These are phyloP conservation scores for Hura crepitans DNA, from an alignment of 441 rosid species.

Conservation along the genomic window DNA sequence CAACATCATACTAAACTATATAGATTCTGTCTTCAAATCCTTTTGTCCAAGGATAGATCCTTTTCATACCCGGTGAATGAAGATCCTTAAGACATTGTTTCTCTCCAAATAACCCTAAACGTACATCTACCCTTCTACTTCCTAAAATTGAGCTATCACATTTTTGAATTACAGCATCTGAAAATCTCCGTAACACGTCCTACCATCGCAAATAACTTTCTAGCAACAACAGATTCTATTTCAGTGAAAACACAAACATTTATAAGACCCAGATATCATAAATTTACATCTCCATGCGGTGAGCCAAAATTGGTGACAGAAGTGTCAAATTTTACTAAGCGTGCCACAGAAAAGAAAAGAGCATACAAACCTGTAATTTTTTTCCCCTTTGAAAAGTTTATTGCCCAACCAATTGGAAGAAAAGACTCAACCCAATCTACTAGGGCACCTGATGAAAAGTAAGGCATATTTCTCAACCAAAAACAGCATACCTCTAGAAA, in stretches of 20 bases:
- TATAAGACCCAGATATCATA: background rate
- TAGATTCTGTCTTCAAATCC: too few species aligned
- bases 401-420: background rate
- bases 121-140: too few species aligned
- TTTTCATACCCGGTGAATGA: too few species aligned
- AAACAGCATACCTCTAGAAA: background rate
- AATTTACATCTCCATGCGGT: background rate
- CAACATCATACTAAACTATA: too few species aligned
- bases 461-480: background rate
- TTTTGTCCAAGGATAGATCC: too few species aligned
- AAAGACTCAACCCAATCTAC: background rate
- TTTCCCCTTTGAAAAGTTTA: too few species aligned
- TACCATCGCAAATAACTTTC: too few species aligned
- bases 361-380: background rate
- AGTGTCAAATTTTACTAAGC: conserved; percentile 5
- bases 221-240: conserved; percentile 7
- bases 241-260: background rate
- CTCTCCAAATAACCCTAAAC: too few species aligned
- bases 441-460: background rate
- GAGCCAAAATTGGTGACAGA: background rate
- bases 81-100: too few species aligned
- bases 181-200: too few species aligned
- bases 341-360: background rate
- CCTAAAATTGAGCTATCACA: too few species aligned
- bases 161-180: too few species aligned